Evolutionary conservation across 2,329 filamentous ascomycete genomes (phyloP).

Genomic region (Conoideocrella luteorostrata): DNA sequence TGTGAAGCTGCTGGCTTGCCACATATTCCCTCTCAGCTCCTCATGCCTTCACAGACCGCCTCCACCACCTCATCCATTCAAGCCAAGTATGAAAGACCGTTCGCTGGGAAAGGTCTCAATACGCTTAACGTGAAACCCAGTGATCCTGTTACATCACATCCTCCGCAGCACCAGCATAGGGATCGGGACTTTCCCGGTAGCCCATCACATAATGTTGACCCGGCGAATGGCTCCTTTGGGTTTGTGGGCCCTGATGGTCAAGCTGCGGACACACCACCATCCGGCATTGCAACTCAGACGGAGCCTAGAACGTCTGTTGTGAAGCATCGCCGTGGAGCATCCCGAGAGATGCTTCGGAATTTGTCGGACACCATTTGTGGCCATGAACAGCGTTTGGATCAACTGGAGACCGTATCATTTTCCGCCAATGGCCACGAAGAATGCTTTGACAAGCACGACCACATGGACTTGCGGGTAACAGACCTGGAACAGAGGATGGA

Average conservation of each 20-base stretch:
- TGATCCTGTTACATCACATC: conserved; percentile 22
- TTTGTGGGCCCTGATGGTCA: conserved; percentile 14
- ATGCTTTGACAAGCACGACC: conserved; percentile 60
- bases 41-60: conserved; percentile 45
- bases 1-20: conserved; percentile 25
- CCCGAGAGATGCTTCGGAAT: conserved; percentile 35
- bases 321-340: conserved; percentile 15
- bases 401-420: conserved; percentile 65
- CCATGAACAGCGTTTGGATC: conserved; percentile 60
- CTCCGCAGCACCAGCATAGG: conserved; percentile 24
- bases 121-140: conserved; percentile 30
- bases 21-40: conserved; percentile 43
- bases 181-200: conserved; percentile 4
- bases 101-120: conserved; percentile 48
- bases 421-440: conserved; percentile 61
- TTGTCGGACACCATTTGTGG: conserved; percentile 48
- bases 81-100: conserved; percentile 46
- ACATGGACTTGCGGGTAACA: conserved; percentile 58
- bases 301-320: conserved; percentile 19
- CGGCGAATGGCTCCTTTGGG: conserved; percentile 19
- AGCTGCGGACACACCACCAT: conserved; percentile 9
- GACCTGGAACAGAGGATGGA: conserved; percentile 61
- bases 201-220: conserved; percentile 12
- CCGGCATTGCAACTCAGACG: conserved; percentile 19
- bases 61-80: conserved; percentile 47